Conservation (phyloP, 352 stramenopile species). For the Globisporangium apiculatum region DNA sequence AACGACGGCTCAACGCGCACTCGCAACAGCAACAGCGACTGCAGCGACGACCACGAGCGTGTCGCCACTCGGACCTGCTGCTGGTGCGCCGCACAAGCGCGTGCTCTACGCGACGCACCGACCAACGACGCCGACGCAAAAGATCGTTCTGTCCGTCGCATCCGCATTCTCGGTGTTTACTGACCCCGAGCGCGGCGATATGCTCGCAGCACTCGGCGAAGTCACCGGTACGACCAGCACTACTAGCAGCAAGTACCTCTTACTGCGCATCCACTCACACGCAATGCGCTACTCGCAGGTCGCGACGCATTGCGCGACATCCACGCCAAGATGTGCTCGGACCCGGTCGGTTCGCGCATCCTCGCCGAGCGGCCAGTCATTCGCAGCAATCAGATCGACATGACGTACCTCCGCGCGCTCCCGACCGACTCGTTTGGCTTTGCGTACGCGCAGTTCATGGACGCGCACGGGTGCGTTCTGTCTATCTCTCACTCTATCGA, state of each 20-base stretch:
- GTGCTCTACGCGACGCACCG: constrained; percentile 68
- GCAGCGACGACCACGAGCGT: neutral
- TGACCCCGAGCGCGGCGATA: constrained; percentile 92
- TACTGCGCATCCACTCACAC: neutral
- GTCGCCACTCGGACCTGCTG: constrained; percentile 5
- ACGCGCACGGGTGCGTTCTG: constrained; percentile 58
- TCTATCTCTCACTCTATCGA: too few species aligned
- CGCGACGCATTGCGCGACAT: constrained; percentile 83
- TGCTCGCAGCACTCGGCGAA: constrained; percentile 93
- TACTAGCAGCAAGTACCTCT: neutral
- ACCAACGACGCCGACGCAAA: constrained; percentile 78
- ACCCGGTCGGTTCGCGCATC: constrained; percentile 83
- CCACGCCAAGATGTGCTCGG: constrained; percentile 75
- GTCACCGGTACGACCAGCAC: constrained; percentile 59
- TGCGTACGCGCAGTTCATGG: constrained; percentile 89
- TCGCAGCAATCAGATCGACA: constrained; percentile 69
- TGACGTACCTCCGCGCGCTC: constrained; percentile 53
- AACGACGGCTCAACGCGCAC: neutral
- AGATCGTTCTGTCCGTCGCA: constrained; percentile 79
- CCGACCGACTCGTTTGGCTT: constrained; percentile 84
- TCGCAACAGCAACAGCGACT: neutral
- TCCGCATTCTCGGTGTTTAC: constrained; percentile 86
- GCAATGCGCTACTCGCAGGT: constrained; percentile 14
- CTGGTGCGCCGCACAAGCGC: constrained; percentile 39
- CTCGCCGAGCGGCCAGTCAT: constrained; percentile 85